A percentile compares a stretch with the other conserved stretches of the same genome.
phyloP scores from a whole-genome alignment of 2,329 filamentous ascomycete species.

The Helminthosporium solani region DNA sequence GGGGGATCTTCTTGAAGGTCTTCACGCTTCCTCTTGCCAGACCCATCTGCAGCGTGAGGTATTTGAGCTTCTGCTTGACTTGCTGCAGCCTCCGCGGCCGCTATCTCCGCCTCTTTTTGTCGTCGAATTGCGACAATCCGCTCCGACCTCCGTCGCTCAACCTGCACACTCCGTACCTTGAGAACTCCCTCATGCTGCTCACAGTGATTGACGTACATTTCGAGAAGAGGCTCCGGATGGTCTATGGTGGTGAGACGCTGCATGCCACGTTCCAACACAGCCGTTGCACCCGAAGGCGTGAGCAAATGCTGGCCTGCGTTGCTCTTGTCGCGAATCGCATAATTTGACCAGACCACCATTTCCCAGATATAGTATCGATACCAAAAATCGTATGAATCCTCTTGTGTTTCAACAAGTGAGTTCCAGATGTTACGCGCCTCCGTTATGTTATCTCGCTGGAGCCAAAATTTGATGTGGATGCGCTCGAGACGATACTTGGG shows the following conservation, averaged over 20 bases:
- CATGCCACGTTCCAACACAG: constrained; percentile 71
- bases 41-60: constrained; percentile 46
- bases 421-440: constrained; percentile 78
- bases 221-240: constrained; percentile 74
- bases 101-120: constrained; percentile 62
- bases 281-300: constrained; percentile 71
- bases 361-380: constrained; percentile 90
- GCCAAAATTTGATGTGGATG: constrained; percentile 88
- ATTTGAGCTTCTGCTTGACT: constrained; percentile 18
- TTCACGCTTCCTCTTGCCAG: constrained; percentile 72
- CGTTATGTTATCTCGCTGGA: constrained; percentile 75
- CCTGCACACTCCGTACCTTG: constrained; percentile 70
- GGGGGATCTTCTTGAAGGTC: constrained; percentile 50
- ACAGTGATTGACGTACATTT: constrained; percentile 75
- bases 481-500: constrained; percentile 84
- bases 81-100: constrained; percentile 59
- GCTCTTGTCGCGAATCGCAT: constrained; percentile 53
- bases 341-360: constrained; percentile 67
- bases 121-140: constrained; percentile 53
- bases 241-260: constrained; percentile 62
- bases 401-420: constrained; percentile 66
- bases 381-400: constrained; percentile 91
- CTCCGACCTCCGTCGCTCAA: constrained; percentile 67
- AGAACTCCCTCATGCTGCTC: constrained; percentile 85
- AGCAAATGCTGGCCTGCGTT: constrained; percentile 52